Percentiles rank a stretch among this genome's conserved stretches.
phyloP scores from a whole-genome alignment of 371 early-diverging fungal genomes.

The Batkoa obscura region DNA sequence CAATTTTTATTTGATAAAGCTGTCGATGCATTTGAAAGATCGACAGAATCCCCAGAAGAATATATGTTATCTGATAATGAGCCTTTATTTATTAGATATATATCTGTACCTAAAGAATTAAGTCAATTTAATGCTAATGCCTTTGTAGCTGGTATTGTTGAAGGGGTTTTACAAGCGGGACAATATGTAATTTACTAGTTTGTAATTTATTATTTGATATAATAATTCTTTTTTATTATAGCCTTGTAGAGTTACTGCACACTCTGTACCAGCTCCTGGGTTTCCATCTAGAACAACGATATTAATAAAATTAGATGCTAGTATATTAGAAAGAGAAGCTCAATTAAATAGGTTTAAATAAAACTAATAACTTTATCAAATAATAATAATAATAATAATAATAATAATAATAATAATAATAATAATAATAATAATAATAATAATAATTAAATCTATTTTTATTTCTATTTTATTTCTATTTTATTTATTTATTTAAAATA shows the following conservation, averaged over 20 bases:
- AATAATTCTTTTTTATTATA: constrained; percentile 11
- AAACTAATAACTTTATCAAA: too few species aligned
- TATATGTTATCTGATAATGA: constrained; percentile 96
- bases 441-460: too few species aligned
- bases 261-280: constrained; percentile 77
- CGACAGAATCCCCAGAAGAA: constrained; percentile 88
- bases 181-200: constrained; percentile 47
- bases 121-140: constrained; percentile 79
- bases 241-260: constrained; percentile 88
- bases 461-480: too few species aligned
- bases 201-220: constrained; percentile 10
- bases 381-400: too few species aligned
- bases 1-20: constrained; percentile 79
- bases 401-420: too few species aligned
- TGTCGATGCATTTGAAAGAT: constrained; percentile 84
- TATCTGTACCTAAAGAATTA: constrained; percentile 84
- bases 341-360: too few species aligned
- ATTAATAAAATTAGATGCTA: constrained; percentile 78
- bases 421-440: too few species aligned
- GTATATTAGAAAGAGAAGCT: constrained; percentile 53
- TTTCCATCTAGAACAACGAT: constrained; percentile 80
- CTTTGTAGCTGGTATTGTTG: constrained; percentile 87
- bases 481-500: too few species aligned
- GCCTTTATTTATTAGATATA: constrained; percentile 64
- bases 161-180: constrained; percentile 75